These are phyloP conservation scores for Penicillium tannophilum DNA, from an alignment of 495 filamentous ascomycete genomes.

Conservation along the genomic window DNA sequence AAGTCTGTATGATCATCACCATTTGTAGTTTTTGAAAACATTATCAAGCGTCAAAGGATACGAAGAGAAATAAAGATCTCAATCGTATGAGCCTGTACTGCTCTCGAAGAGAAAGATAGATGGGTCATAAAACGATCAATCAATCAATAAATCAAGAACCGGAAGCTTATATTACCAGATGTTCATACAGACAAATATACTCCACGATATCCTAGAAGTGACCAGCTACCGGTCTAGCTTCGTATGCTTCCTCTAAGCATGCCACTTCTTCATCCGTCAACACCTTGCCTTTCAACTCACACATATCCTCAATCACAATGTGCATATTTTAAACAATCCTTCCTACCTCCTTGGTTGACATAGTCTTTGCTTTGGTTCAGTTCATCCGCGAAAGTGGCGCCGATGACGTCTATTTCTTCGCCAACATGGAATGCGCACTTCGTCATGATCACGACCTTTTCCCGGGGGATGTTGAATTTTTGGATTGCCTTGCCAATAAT, in stretches of 20 bases:
- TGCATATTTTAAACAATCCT: background rate
- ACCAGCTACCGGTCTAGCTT: constrained; percentile 9
- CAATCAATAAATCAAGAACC: no score
- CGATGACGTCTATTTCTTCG: background rate
- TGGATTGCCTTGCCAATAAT: constrained; percentile 72
- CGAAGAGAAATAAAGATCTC: no score
- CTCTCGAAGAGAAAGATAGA: no score
- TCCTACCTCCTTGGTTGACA: constrained; percentile 35
- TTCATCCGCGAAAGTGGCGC: background rate
- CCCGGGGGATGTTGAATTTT: constrained; percentile 68
- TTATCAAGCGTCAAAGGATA: no score
- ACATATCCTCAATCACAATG: constrained; percentile 50
- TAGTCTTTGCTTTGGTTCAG: constrained; percentile 33
- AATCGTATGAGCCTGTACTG: no score
- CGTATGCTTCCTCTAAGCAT: constrained; percentile 62
- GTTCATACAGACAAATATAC: background rate
- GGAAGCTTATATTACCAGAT: no score
- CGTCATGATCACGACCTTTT: constrained; percentile 67
- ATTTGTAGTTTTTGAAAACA: no score
- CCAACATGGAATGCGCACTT: constrained; percentile 50
- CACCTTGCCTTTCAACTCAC: constrained; percentile 42
- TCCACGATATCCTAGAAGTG: constrained; percentile 6
- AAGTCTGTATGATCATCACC: no score
- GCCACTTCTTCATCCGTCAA: constrained; percentile 57
- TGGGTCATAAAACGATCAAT: no score